Evolutionary conservation across 345 rosid species (phyloP), one percentile per base, ranked within the genome.

Genomic region (Brassica carinata): DNA sequence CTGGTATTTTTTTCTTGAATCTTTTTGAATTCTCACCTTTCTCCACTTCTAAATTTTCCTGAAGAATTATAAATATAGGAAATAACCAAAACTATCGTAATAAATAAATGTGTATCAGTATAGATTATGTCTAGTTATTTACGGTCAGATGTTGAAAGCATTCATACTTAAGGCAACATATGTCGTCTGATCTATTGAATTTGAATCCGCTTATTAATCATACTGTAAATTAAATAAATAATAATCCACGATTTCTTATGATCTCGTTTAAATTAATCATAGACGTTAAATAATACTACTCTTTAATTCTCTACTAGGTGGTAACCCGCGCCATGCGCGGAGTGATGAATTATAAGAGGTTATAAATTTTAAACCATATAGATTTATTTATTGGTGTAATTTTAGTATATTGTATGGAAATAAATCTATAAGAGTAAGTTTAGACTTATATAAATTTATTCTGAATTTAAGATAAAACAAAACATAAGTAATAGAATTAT

Each of bases 41-140:
- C 86, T 87, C 88, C 88, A 59, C 87, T 72, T 87, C 87, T 53
- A 88, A 5, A 18, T 85, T 84, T 80, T 88, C 98, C 98, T 91
- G 70, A 74, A 29, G 14, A 4, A n/a, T 7, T 72, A 23, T 13
- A 8, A 68, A 9, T 17, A 15, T 6, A 55, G 26, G 7, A 58
- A 18, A 58, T 58, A 58, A 58, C 29, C 19, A 58, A 8, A 18
- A 19, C 5, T 19, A 5, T 19, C 29, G 27, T 58, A 58, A 58
- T 18, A 0, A 58, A 58, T 23, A 58, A 19, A 58, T 8, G 64
- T 19, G 64, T 58, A 8, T 58, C n/a, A 14, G 5, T 11, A 53
- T n/a, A 58, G 9, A 11, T 58, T 18, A 18, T 58, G 64, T 58
- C 29, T 19, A 58, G 8, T 58, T 58, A 58, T 8, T 58, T 2